These are phyloP conservation scores for Kazachstania bromeliacearum DNA, from an alignment of 805 yeast genomes.

Conservation along the genomic window DNA sequence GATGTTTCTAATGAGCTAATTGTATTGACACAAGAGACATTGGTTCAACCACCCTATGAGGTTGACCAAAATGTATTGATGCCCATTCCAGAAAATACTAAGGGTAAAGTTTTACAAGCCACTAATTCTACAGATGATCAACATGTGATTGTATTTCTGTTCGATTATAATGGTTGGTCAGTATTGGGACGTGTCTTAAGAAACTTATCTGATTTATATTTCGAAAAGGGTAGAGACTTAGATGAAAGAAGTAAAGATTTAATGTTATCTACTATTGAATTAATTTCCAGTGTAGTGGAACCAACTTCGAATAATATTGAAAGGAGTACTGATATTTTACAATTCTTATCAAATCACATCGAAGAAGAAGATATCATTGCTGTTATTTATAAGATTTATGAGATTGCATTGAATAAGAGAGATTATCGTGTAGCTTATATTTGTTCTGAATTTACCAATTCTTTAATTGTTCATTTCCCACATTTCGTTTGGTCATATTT, in stretches of 20 bases:
- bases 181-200: conserved; percentile 69
- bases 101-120: conserved; percentile 49
- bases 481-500: conserved; percentile 74
- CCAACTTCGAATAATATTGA: conserved; percentile 29
- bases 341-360: conserved; percentile 33
- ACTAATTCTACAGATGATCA: conserved; percentile 12
- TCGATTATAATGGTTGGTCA: conserved; percentile 81
- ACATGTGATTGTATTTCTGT: conserved; percentile 52
- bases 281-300: conserved; percentile 40
- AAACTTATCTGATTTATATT: conserved; percentile 34
- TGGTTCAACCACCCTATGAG: conserved; percentile 51
- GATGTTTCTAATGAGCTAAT: conserved; percentile 33
- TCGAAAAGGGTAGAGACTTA: conserved; percentile 27
- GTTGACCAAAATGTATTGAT: conserved; percentile 35
- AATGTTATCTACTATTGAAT: conserved; percentile 40
- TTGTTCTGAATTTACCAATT: conserved; percentile 41
- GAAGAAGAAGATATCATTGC: conserved; percentile 50
- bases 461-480: conserved; percentile 42
- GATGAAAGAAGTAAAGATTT: conserved; percentile 30
- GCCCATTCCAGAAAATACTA: conserved; percentile 46
- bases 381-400: conserved; percentile 55
- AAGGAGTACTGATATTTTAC: conserved; percentile 34
- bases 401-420: conserved; percentile 53
- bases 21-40: conserved; percentile 37
- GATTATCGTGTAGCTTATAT: conserved; percentile 37